Evolutionary conservation across 2,329 filamentous ascomycete species (phyloP).

Genomic region (Colletotrichum kahawae): DNA sequence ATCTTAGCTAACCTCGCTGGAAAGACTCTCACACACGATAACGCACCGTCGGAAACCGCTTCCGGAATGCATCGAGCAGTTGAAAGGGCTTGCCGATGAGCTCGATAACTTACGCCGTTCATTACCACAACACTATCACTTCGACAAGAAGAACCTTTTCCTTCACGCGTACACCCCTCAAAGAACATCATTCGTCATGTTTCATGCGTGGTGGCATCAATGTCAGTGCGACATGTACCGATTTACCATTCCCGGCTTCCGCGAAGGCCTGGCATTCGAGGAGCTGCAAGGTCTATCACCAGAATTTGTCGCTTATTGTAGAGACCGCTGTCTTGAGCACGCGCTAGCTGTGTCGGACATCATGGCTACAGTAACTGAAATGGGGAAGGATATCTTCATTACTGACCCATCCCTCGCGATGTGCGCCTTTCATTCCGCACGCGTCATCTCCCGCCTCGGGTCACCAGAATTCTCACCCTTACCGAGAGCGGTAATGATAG

Average conservation of each 20-base stretch:
- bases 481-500: neutral
- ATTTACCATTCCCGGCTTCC: slow-evolving; percentile 24
- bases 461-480: neutral
- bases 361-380: neutral
- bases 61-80: neutral
- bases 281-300: neutral
- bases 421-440: slow-evolving; percentile 18
- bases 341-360: slow-evolving; percentile 11
- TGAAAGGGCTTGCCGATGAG: slow-evolving; percentile 4
- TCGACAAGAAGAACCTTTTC: slow-evolving; percentile 24
- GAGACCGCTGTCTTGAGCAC: slow-evolving; percentile 7
- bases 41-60: slow-evolving; percentile 25
- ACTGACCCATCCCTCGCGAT: slow-evolving; percentile 11
- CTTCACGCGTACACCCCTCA: slow-evolving; percentile 25
- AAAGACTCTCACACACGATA: slow-evolving; percentile 24
- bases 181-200: slow-evolving; percentile 26
- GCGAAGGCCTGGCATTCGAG: neutral
- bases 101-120: slow-evolving; percentile 16
- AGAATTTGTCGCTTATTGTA: neutral
- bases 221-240: slow-evolving; percentile 29
- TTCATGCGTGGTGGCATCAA: slow-evolving; percentile 31
- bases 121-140: slow-evolving; percentile 15
- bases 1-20: neutral
- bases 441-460: slow-evolving; percentile 7
- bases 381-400: slow-evolving; percentile 11